A percentile compares a stretch with the other conserved stretches of the same genome.
Conservation (phyloP, 768 basidiomycete genomes). For the Lactarius vividus region DNA sequence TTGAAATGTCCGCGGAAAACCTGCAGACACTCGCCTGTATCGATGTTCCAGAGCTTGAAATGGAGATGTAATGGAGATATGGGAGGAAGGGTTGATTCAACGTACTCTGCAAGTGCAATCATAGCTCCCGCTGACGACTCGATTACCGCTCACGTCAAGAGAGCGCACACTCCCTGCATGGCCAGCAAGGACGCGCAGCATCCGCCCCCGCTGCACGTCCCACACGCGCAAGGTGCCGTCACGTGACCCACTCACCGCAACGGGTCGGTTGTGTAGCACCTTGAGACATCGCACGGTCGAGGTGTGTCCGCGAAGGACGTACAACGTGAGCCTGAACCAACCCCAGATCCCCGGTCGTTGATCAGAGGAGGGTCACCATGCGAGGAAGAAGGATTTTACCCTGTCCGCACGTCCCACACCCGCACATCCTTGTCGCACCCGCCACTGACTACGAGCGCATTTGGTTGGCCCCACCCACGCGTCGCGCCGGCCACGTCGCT, state of each 20-base stretch:
- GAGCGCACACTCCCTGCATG: constrained; percentile 83
- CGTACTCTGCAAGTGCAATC: constrained; percentile 81
- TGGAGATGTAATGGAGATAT: not conserved
- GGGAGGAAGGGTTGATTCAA: not conserved
- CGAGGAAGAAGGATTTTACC: constrained; percentile 49
- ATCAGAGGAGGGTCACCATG: not conserved
- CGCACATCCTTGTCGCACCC: constrained; percentile 91
- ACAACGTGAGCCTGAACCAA: constrained; percentile 31
- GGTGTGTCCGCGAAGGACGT: constrained; percentile 78
- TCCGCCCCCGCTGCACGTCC: constrained; percentile 82
- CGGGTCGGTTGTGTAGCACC: constrained; percentile 79
- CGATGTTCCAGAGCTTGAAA: constrained; percentile 32
- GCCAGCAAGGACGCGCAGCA: constrained; percentile 65
- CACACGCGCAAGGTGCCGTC: constrained; percentile 87
- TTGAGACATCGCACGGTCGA: constrained; percentile 91
- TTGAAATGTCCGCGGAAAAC: constrained; percentile 79
- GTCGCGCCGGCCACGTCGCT: constrained; percentile 63
- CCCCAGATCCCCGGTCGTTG: not conserved
- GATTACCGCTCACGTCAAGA: constrained; percentile 81
- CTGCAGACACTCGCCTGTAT: constrained; percentile 65
- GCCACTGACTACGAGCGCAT: constrained; percentile 81
- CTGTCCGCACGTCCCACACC: constrained; percentile 86
- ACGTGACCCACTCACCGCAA: constrained; percentile 88
- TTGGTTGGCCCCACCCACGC: constrained; percentile 86
- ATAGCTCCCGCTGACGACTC: constrained; percentile 90